These are phyloP conservation scores for Coccomyxa sp. DNA, from an alignment of 139 green algal species.

Conservation along the genomic window DNA sequence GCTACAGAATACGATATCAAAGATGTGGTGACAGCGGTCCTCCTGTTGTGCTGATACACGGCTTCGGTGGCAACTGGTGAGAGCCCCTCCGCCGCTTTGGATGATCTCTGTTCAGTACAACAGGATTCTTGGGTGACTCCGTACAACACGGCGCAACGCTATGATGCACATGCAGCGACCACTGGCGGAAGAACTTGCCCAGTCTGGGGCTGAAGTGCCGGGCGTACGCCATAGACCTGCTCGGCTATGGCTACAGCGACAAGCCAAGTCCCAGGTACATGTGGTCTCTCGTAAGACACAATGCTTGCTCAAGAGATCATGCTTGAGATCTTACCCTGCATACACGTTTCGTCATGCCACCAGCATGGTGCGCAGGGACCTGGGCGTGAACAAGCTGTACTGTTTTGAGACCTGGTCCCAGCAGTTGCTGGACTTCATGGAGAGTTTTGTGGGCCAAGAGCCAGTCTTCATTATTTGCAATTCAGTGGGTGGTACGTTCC, in stretches of 20 bases:
- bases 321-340: too few relatives aligned
- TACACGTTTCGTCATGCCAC: too few relatives aligned
- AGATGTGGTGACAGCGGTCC: slow-evolving; percentile 33
- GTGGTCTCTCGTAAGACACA: too few relatives aligned
- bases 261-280: slow-evolving; percentile 74
- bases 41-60: slow-evolving; percentile 74
- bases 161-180: slow-evolving; percentile 39
- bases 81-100: background rate
- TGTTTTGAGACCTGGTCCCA: slow-evolving; percentile 61
- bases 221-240: slow-evolving; percentile 86
- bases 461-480: slow-evolving; percentile 80
- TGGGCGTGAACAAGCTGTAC: slow-evolving; percentile 60
- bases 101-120: background rate
- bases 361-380: slow-evolving; percentile 14
- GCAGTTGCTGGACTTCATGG: slow-evolving; percentile 83
- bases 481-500: slow-evolving; percentile 71
- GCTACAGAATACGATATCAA: slow-evolving; percentile 85
- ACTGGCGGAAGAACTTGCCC: slow-evolving; percentile 86
- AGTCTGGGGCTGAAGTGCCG: slow-evolving; percentile 46
- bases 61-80: slow-evolving; percentile 90
- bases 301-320: too few relatives aligned
- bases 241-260: slow-evolving; percentile 66
- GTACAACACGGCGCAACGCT: background rate
- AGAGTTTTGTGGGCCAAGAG: slow-evolving; percentile 37
- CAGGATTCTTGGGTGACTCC: background rate